phyloP scores from a whole-genome alignment of 495 filamentous ascomycete genomes.

The Lasiosphaeria miniovina region DNA sequence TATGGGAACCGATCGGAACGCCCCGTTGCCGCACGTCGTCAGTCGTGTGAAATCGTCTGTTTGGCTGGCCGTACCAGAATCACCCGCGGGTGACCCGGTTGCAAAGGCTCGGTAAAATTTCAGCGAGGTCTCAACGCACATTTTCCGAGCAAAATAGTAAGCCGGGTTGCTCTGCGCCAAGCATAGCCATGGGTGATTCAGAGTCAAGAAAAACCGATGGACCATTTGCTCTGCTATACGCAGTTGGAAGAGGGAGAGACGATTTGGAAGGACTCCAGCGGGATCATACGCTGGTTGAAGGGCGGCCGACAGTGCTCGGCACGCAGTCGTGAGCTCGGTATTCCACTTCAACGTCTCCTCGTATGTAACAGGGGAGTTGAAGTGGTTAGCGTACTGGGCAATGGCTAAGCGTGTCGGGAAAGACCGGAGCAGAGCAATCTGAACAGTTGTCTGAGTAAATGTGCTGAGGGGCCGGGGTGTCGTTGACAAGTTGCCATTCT shows the following conservation, averaged over 20 bases:
- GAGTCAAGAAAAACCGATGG: slow-evolving; percentile 55
- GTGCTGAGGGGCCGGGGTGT: slow-evolving; percentile 19
- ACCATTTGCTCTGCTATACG: slow-evolving; percentile 38
- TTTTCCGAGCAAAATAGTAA: slow-evolving; percentile 47
- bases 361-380: slow-evolving; percentile 28
- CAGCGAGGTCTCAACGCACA: slow-evolving; percentile 43
- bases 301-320: slow-evolving; percentile 29
- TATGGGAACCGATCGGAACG: slow-evolving; percentile 41
- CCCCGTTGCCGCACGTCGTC: slow-evolving; percentile 43
- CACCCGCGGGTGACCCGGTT: slow-evolving; percentile 20
- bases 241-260: slow-evolving; percentile 36
- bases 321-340: slow-evolving; percentile 34
- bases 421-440: slow-evolving; percentile 35
- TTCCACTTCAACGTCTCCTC: slow-evolving; percentile 39
- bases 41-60: slow-evolving; percentile 43
- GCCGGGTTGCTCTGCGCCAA: slow-evolving; percentile 35
- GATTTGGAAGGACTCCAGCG: slow-evolving; percentile 30
- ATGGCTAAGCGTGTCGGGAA: slow-evolving; percentile 36
- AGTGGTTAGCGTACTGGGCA: slow-evolving; percentile 36
- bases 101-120: slow-evolving; percentile 38
- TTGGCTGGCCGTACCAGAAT: slow-evolving; percentile 20
- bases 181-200: slow-evolving; percentile 41
- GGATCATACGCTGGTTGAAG: slow-evolving; percentile 35
- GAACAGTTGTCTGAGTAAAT: slow-evolving; percentile 41
- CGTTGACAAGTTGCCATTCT: slow-evolving; percentile 19